Evolutionary conservation across 2,329 filamentous ascomycete species (phyloP).

Genomic region (Diaporthe australafricana): DNA sequence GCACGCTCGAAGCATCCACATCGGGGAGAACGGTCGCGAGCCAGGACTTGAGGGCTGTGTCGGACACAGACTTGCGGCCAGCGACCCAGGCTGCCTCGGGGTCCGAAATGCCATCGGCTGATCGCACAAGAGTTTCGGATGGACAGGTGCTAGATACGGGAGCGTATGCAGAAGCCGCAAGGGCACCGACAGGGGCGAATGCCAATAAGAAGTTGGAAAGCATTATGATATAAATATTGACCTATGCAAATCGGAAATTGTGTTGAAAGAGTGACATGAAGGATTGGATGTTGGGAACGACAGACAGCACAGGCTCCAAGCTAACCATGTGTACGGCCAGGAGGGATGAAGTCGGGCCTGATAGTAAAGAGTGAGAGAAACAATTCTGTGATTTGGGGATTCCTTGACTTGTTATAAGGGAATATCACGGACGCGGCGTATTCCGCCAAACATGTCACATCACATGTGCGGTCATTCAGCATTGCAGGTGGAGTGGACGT

Average conservation of each 20-base stretch:
- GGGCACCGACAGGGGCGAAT: slow-evolving; percentile 13
- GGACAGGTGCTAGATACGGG: slow-evolving; percentile 27
- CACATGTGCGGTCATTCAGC: not conserved
- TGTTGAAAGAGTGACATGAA: slow-evolving; percentile 8
- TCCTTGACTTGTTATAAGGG: not conserved
- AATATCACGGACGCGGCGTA: not conserved
- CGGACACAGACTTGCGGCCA: slow-evolving; percentile 29
- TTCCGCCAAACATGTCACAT: not conserved
- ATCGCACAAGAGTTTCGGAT: slow-evolving; percentile 27
- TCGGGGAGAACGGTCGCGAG: slow-evolving; percentile 18
- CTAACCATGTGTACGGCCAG: not conserved
- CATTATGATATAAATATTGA: slow-evolving; percentile 20
- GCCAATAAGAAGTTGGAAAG: slow-evolving; percentile 23
- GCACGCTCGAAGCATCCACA: slow-evolving; percentile 34
- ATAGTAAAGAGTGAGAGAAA: not conserved
- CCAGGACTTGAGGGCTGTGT: slow-evolving; percentile 29
- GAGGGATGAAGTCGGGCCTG: not conserved
- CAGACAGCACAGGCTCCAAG: not conserved
- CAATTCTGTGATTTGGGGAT: not conserved
- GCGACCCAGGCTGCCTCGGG: slow-evolving; percentile 25
- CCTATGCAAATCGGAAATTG: not conserved
- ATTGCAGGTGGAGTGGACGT: not conserved
- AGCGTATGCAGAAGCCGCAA: slow-evolving; percentile 29
- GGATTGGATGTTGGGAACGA: not conserved
- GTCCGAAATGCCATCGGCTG: slow-evolving; percentile 32